Conservation (phyloP, 2,329 filamentous ascomycete species). For the Macroventuria anomochaeta region DNA sequence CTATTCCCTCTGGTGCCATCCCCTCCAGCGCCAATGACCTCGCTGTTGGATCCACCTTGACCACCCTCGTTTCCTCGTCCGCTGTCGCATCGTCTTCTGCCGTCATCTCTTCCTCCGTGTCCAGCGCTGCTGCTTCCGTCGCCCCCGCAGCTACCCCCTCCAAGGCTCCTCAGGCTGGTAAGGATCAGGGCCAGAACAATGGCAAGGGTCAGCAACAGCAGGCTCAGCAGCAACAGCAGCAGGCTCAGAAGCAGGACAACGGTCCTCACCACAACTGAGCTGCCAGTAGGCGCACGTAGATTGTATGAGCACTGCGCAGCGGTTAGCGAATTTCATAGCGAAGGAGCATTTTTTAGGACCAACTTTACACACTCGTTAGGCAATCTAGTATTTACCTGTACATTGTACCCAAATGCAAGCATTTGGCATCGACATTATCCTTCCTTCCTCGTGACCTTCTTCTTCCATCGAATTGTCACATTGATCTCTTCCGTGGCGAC, state of each 20-base stretch:
- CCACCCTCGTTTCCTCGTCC: slow-evolving; percentile 10
- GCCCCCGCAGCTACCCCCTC: background rate
- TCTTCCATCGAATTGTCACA: no score
- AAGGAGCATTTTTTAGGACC: slow-evolving; percentile 1
- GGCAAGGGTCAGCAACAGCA: slow-evolving; percentile 9
- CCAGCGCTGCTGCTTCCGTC: background rate
- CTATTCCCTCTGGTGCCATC: slow-evolving; percentile 3
- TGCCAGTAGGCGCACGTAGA: background rate
- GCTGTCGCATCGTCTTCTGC: background rate
- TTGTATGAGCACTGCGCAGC: slow-evolving; percentile 2
- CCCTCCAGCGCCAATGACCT: background rate
- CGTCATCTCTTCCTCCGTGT: background rate
- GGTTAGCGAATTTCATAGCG: slow-evolving; percentile 16
- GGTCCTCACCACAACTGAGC: slow-evolving; percentile 1
- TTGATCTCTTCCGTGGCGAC: no score
- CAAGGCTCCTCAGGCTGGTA: slow-evolving; percentile 9
- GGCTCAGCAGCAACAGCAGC: slow-evolving; percentile 1
- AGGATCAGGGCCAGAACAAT: slow-evolving; percentile 3
- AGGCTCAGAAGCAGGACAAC: slow-evolving; percentile 7
- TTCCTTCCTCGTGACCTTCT: background rate
- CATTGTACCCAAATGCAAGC: slow-evolving; percentile 12
- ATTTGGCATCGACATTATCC: slow-evolving; percentile 9
- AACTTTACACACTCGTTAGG: slow-evolving; percentile 28
- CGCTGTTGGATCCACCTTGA: slow-evolving; percentile 15
- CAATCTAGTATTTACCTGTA: slow-evolving; percentile 25